These are phyloP conservation scores for Talaromyces trachyspermus DNA, from an alignment of 495 filamentous ascomycete genomes.

Conservation along the genomic window DNA sequence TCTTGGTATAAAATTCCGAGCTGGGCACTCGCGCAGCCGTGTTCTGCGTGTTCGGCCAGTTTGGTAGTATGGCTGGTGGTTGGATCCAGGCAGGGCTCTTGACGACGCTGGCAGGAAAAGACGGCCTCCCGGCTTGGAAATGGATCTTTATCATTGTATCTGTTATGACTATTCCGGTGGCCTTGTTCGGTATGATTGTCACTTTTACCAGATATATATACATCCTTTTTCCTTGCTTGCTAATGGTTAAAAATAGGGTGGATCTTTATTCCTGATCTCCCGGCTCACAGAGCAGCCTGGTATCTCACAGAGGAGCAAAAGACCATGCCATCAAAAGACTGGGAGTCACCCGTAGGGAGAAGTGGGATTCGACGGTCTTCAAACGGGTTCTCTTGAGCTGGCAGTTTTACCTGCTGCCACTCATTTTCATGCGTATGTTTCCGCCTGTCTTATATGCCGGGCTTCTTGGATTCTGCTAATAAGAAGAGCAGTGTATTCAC, in stretches of 20 bases:
- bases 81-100: constrained; percentile 36
- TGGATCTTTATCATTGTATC: constrained; percentile 79
- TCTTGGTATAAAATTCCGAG: constrained; percentile 48
- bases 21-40: constrained; percentile 36
- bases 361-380: constrained; percentile 26
- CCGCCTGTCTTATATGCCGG: neutral
- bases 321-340: constrained; percentile 23
- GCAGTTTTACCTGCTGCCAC: constrained; percentile 29
- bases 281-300: constrained; percentile 25
- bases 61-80: constrained; percentile 39
- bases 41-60: constrained; percentile 34
- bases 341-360: constrained; percentile 14
- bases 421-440: constrained; percentile 28
- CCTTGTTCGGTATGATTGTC: constrained; percentile 42
- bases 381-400: constrained; percentile 25
- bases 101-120: constrained; percentile 19
- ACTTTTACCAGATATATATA: neutral
- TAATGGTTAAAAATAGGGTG: constrained; percentile 14
- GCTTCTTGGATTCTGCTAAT: neutral
- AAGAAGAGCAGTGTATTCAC: constrained; percentile 18
- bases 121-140: constrained; percentile 67
- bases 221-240: neutral
- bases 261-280: constrained; percentile 30
- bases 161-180: constrained; percentile 46
- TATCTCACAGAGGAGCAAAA: constrained; percentile 25